Conservation (phyloP, 805 yeast genomes). For the Kodamaea hsintzibuensis region DNA sequence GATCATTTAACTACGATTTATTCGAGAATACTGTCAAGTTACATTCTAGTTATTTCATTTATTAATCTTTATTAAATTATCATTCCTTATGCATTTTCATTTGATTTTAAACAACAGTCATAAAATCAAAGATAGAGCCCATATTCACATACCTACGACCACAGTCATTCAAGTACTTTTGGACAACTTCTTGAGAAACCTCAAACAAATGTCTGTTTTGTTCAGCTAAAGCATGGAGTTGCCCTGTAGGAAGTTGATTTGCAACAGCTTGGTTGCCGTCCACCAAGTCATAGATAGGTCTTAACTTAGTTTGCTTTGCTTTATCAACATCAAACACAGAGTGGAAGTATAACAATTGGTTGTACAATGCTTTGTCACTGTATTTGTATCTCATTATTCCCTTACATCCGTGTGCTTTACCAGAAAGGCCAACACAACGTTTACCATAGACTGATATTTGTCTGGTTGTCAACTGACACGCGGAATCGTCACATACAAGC, state of each 20-base stretch:
- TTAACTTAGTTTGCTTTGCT: constrained; percentile 58
- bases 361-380: constrained; percentile 77
- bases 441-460: constrained; percentile 89
- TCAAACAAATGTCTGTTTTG: constrained; percentile 69
- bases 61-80: neutral
- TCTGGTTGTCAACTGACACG: constrained; percentile 78
- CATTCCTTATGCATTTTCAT: neutral
- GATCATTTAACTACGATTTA: no score
- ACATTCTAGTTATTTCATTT: no score
- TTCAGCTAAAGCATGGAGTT: constrained; percentile 72
- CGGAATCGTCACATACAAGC: constrained; percentile 79
- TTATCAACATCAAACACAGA: constrained; percentile 81
- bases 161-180: constrained; percentile 73
- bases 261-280: constrained; percentile 28
- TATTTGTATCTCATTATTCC: constrained; percentile 82
- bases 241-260: constrained; percentile 45
- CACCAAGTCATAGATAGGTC: constrained; percentile 49
- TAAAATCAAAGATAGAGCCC: constrained; percentile 66
- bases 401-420: constrained; percentile 63
- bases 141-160: constrained; percentile 90
- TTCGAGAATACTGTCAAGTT: neutral
- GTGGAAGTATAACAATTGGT: constrained; percentile 78
- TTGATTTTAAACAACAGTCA: neutral
- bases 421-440: constrained; percentile 70
- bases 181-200: constrained; percentile 56